Evolutionary conservation across 164 flowering plant genomes (phyloP), one percentile per base, ranked within the genome.

Genomic region (Tinospora cordifolia): DNA sequence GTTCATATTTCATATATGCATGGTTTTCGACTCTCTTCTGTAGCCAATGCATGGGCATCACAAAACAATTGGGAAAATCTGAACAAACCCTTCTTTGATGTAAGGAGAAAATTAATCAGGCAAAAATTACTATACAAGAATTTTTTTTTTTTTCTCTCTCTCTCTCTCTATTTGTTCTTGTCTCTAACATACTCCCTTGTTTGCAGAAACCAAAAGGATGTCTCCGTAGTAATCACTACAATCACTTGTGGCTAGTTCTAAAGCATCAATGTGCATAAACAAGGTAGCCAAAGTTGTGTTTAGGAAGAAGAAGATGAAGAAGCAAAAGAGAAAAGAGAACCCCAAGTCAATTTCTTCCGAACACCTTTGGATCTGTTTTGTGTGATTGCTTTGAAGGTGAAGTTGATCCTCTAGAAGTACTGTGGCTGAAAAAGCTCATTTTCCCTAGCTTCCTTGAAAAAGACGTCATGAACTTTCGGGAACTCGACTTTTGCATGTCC

Each of bases 301-400:
- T 2, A 58, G 0, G 26, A 7, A 39, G 39, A 25, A 22, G 22
- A 13, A 19, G 13, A 3, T 30, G 46, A 64, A 24, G 21, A 39
- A 14, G 54, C 54, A 2, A 40, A 19, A 22, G 30, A 25, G 57
- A 2, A 15, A 24, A 68, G 44, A 30, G 19, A 34, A 17, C 24
- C 24, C 24, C 14, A 13, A 15, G 70, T 60, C 58, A 39, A 57
- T 68, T 60, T 19, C 27, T 54, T 19, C 63, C 57, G 62, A 70
- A 22, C 30, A 70, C 66, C 54, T 62, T 70, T 22, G 72, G 26
- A 67, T 90, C 90, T 68, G 88, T 84, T 78, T 79, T 80, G 39
- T 85, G 84, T 7, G 95, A 90, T 38, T 84, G 78, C 80, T 78
- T 87, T 5, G 96, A 91, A 11, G 98, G 96, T 36, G 97, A 91